phyloP scores from a whole-genome alignment of 129 eudicot species.

The Flaveria bidentis region DNA sequence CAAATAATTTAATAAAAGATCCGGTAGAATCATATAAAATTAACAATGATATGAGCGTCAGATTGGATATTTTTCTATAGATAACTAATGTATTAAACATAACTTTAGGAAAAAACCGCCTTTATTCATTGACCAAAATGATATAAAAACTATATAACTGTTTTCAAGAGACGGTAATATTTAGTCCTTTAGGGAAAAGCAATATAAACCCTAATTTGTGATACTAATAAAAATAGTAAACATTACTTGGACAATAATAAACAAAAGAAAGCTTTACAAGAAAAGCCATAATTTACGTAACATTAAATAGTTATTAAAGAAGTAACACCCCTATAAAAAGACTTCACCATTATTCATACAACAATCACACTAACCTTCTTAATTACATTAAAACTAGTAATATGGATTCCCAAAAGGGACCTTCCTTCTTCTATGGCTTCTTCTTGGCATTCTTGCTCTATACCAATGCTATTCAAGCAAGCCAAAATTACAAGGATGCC shows the following conservation, averaged over 20 bases:
- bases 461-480: conserved; percentile 39
- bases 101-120: background rate
- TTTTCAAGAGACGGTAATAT: background rate
- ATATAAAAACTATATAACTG: background rate
- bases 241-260: conserved; percentile 29
- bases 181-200: conserved; percentile 28
- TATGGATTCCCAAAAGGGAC: conserved; percentile 34
- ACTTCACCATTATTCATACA: conserved; percentile 26
- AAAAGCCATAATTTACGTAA: conserved; percentile 48
- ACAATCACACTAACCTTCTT: conserved; percentile 31
- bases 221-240: conserved; percentile 18
- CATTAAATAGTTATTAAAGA: conserved; percentile 24
- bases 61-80: no score
- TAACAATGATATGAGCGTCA: no score
- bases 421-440: conserved; percentile 23
- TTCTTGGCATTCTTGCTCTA: conserved; percentile 33
- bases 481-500: conserved; percentile 78
- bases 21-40: no score
- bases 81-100: no score
- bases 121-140: background rate
- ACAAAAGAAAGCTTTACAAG: conserved; percentile 33
- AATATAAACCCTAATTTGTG: conserved; percentile 19
- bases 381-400: background rate
- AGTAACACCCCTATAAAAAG: conserved; percentile 25
- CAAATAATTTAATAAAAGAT: background rate